Conservation (phyloP, 257 asterid genomes). For the Thymus mandschuricus region DNA sequence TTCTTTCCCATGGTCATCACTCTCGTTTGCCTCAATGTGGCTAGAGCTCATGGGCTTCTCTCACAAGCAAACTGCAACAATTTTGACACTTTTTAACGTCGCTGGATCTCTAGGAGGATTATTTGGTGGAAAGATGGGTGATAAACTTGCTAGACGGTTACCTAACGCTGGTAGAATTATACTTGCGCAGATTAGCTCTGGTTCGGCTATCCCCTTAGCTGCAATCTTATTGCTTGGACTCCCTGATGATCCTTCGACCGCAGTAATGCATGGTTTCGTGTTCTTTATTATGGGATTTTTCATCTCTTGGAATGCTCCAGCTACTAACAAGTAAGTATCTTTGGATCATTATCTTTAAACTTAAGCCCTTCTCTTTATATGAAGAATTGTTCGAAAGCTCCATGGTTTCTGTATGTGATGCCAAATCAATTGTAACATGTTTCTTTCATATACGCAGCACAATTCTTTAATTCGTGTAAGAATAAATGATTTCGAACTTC, state of each 20-base stretch:
- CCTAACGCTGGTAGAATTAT: conserved; percentile 84
- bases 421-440: background rate
- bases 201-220: conserved; percentile 76
- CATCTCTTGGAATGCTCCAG: conserved; percentile 84
- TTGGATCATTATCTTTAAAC: background rate
- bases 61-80: conserved; percentile 64
- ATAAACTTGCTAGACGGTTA: conserved; percentile 54
- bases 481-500: background rate
- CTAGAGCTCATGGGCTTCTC: conserved; percentile 87
- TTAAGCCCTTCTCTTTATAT: background rate
- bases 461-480: too few relatives aligned
- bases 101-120: conserved; percentile 73
- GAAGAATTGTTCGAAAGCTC: background rate
- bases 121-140: conserved; percentile 91
- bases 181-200: conserved; percentile 83
- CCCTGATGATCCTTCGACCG: conserved; percentile 71
- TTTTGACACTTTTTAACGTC: conserved; percentile 61
- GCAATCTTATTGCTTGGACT: conserved; percentile 71
- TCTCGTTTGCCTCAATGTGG: conserved; percentile 84
- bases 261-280: conserved; percentile 60
- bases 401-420: background rate
- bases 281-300: conserved; percentile 69
- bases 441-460: too few relatives aligned
- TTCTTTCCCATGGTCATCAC: conserved; percentile 75
- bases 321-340: conserved; percentile 78